Conservation (phyloP, 768 basidiomycete genomes). For the Suillus placidus region DNA sequence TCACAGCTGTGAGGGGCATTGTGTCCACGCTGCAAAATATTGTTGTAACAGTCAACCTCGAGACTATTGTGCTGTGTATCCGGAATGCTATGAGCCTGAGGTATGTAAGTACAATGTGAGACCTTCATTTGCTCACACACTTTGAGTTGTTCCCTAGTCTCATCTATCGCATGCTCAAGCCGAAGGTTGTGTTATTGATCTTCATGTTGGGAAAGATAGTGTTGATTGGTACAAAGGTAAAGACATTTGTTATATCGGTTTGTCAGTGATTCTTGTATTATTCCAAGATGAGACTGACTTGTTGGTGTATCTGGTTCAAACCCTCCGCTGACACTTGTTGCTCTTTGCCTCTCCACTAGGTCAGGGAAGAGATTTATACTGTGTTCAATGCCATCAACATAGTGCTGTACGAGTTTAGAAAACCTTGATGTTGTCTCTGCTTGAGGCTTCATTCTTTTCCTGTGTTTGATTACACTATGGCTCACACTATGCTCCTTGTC, state of each 20-base stretch:
- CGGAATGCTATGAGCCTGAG: conserved; percentile 99
- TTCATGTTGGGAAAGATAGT: conserved; percentile 99
- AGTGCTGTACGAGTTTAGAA: conserved; percentile 93
- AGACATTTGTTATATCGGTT: conserved; percentile 20
- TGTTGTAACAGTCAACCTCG: conserved; percentile 97
- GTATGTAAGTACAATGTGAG: conserved; percentile 45
- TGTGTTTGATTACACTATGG: not conserved
- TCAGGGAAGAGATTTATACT: conserved; percentile 98
- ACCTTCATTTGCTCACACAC: not conserved
- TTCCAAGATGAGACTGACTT: conserved; percentile 35
- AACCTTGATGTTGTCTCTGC: conserved; percentile 52
- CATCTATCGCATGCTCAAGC: conserved; percentile 99
- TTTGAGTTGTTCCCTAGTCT: conserved; percentile 93
- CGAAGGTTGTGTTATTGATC: conserved; percentile 97
- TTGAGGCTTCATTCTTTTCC: conserved; percentile 1
- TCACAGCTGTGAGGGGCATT: conserved; percentile 96
- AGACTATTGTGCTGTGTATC: conserved; percentile 97
- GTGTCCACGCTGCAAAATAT: conserved; percentile 99
- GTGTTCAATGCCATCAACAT: conserved; percentile 99
- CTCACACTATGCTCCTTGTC: conserved; percentile 7
- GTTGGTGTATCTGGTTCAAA: conserved; percentile 52
- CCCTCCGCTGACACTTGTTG: conserved; percentile 49
- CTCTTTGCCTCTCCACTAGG: conserved; percentile 53
- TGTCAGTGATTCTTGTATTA: conserved; percentile 31
- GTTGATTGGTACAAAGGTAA: conserved; percentile 97